A percentile compares a stretch with the other conserved stretches of the same genome.
Conservation (phyloP, 225 moss, liverwort and hornwort genomes). For the Lunularia cruciata region DNA sequence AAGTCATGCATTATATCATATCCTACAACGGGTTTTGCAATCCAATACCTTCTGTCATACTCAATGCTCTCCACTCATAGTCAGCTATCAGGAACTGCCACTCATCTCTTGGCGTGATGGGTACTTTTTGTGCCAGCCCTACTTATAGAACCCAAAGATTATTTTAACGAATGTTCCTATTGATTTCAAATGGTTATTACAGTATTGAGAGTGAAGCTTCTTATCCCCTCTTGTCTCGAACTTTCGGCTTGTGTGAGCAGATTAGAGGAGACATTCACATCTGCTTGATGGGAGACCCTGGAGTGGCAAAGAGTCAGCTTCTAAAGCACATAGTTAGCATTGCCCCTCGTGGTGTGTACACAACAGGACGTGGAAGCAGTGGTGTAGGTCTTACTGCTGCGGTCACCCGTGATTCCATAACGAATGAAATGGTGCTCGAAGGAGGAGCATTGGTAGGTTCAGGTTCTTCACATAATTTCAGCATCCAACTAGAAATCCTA, state of each 20-base stretch:
- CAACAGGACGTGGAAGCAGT: conserved; percentile 93
- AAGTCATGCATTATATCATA: too few relatives aligned
- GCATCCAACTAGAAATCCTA: too few relatives aligned
- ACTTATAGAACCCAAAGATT: too few relatives aligned
- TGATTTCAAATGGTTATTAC: too few relatives aligned
- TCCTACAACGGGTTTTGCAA: too few relatives aligned
- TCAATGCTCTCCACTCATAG: neutral
- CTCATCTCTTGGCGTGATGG: neutral
- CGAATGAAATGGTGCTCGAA: conserved; percentile 92
- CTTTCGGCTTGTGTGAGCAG: conserved; percentile 31
- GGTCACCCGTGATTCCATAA: conserved; percentile 85
- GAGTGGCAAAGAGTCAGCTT: conserved; percentile 96
- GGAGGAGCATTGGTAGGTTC: conserved; percentile 83
- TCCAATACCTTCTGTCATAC: neutral
- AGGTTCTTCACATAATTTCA: too few relatives aligned
- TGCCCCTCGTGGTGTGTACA: conserved; percentile 88
- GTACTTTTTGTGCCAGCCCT: neutral
- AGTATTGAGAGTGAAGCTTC: too few relatives aligned
- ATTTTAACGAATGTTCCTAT: too few relatives aligned
- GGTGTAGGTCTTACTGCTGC: conserved; percentile 95
- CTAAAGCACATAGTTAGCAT: conserved; percentile 92
- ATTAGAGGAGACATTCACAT: conserved; percentile 94
- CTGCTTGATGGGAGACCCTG: conserved; percentile 97
- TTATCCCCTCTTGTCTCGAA: too few relatives aligned
- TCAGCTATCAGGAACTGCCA: too few relatives aligned